Conservation (phyloP, 345 rosid species). For the Gossypium raimondii region DNA sequence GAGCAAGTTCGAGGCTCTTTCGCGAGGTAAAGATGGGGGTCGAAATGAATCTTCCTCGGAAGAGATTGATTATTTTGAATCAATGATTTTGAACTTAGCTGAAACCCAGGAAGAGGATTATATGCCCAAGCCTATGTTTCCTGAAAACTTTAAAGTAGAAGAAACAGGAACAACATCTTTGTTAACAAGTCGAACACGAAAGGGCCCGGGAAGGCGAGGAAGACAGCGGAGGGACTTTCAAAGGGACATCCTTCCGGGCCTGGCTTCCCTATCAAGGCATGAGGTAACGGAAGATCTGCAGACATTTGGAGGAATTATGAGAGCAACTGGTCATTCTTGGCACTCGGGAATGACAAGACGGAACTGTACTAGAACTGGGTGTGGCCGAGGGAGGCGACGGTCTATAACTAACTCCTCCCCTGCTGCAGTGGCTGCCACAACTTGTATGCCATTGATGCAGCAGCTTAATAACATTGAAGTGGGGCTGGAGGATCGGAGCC, state of each 20-base stretch:
- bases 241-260: constrained; percentile 96
- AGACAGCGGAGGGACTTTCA: constrained; percentile 95
- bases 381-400: constrained; percentile 63
- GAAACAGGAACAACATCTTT: constrained; percentile 32
- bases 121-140: constrained; percentile 71
- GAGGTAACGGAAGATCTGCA: constrained; percentile 95
- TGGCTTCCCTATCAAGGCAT: constrained; percentile 72
- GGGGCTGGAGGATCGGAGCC: constrained; percentile 74
- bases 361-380: constrained; percentile 65
- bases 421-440: constrained; percentile 29
- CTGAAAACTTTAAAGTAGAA: constrained; percentile 47
- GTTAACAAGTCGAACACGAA: constrained; percentile 47
- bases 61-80: constrained; percentile 74
- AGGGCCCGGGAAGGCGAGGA: constrained; percentile 83
- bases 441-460: constrained; percentile 45
- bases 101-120: constrained; percentile 76
- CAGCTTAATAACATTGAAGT: constrained; percentile 52
- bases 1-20: constrained; percentile 37
- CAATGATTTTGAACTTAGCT: constrained; percentile 59
- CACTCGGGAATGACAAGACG: constrained; percentile 61
- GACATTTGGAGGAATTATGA: constrained; percentile 81
- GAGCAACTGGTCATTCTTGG: constrained; percentile 71
- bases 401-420: constrained; percentile 37
- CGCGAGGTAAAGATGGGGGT: constrained; percentile 27
- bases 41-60: constrained; percentile 39